Evolutionary conservation across 2,329 filamentous ascomycete genomes (phyloP).

Genomic region (Ophiocordyceps polyrhachis-furcata): DNA sequence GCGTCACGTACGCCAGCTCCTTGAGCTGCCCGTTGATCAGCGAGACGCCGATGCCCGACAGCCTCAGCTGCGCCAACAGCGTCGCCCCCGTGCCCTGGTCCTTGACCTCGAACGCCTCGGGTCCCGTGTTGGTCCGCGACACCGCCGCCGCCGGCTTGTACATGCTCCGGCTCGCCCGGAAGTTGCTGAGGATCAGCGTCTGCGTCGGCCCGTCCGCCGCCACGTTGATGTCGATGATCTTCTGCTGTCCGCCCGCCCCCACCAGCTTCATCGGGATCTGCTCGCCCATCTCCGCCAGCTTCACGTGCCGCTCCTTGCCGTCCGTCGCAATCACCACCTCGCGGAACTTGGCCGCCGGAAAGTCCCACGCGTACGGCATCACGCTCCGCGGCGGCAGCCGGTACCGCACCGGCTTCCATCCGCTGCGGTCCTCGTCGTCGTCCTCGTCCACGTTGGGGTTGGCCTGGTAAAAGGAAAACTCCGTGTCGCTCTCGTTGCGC

Average conservation of each 20-base stretch:
- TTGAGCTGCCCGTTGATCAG: constrained; percentile 82
- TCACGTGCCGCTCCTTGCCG: constrained; percentile 61
- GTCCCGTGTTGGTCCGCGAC: constrained; percentile 27
- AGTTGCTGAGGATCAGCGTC: constrained; percentile 85
- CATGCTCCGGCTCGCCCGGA: constrained; percentile 78
- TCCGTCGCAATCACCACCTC: constrained; percentile 54
- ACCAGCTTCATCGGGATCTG: constrained; percentile 84
- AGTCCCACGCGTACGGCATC: constrained; percentile 99
- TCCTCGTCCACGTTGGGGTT: constrained; percentile 89
- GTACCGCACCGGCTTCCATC: constrained; percentile 86
- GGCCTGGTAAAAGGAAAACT: constrained; percentile 92
- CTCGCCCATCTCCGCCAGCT: constrained; percentile 90
- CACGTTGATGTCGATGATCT: constrained; percentile 93
- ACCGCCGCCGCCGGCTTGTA: constrained; percentile 45
- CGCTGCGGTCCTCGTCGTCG: constrained; percentile 62
- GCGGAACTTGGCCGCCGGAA: constrained; percentile 90
- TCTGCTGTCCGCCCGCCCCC: constrained; percentile 46
- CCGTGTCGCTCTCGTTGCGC: constrained; percentile 91
- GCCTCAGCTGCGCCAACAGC: constrained; percentile 72
- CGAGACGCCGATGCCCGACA: constrained; percentile 84
- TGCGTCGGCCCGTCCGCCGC: constrained; percentile 91
- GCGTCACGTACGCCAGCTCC: constrained; percentile 83
- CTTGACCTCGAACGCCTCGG: constrained; percentile 72
- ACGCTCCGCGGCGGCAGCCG: constrained; percentile 84
- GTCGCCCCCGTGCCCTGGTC: constrained; percentile 73